Conservation (phyloP, 345 rosid species). For the Corchorus capsularis region DNA sequence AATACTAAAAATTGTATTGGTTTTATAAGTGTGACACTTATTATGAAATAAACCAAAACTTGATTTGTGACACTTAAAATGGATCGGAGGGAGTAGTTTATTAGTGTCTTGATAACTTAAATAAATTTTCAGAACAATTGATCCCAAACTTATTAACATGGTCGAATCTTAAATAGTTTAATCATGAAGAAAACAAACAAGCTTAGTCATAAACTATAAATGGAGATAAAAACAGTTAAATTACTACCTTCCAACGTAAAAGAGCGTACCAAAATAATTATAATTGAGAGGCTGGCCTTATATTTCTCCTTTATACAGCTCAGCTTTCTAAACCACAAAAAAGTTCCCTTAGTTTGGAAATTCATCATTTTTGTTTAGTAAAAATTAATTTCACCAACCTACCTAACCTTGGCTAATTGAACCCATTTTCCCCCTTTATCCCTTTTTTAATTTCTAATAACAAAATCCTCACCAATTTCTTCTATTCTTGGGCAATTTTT, state of each 20-base stretch:
- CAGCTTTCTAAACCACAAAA: constrained; percentile 13
- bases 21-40: too few relatives aligned
- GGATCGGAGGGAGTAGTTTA: too few relatives aligned
- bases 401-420: not conserved
- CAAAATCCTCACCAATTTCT: not conserved
- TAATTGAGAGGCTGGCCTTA: constrained; percentile 24
- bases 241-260: not conserved
- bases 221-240: not conserved
- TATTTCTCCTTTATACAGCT: constrained; percentile 23
- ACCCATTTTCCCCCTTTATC: not conserved
- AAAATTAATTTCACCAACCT: constrained; percentile 10
- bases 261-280: not conserved
- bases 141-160: too few relatives aligned
- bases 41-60: too few relatives aligned
- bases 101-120: too few relatives aligned
- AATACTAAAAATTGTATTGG: too few relatives aligned
- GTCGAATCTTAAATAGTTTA: too few relatives aligned
- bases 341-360: constrained; percentile 1
- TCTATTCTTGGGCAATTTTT: constrained; percentile 42
- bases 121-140: too few relatives aligned
- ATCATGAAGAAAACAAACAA: not conserved
- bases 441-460: not conserved
- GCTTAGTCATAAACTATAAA: not conserved
- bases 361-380: not conserved
- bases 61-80: too few relatives aligned